These are phyloP conservation scores for Rhizopogon salebrosus DNA, from an alignment of 768 basidiomycete genomes.

Conservation along the genomic window DNA sequence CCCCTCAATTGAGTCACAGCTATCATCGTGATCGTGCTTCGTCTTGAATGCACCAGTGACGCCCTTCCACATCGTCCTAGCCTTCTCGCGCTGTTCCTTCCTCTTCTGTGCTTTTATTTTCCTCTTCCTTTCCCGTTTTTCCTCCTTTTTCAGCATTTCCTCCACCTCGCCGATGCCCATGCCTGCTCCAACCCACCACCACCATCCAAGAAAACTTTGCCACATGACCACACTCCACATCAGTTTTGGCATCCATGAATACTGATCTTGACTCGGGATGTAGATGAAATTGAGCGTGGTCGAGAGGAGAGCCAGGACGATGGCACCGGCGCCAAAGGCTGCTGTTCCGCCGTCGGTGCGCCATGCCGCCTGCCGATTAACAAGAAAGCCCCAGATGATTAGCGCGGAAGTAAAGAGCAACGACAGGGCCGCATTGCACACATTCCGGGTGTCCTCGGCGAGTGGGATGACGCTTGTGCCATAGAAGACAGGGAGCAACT, in stretches of 20 bases:
- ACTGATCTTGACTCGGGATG: conserved; percentile 77
- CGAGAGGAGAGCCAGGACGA: conserved; percentile 75
- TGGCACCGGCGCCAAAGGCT: conserved; percentile 82
- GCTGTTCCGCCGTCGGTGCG: conserved; percentile 95
- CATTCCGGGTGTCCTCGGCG: conserved; percentile 78
- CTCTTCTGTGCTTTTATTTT: conserved; percentile 42
- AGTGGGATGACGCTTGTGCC: conserved; percentile 37
- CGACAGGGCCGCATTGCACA: conserved; percentile 95
- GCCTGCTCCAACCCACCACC: conserved; percentile 99
- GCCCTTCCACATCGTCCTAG: conserved; percentile 53
- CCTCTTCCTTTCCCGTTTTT: conserved; percentile 49
- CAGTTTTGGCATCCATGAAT: conserved; percentile 86
- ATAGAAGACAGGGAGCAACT: conserved; percentile 63
- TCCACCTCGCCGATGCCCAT: conserved; percentile 74
- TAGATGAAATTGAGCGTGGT: conserved; percentile 87
- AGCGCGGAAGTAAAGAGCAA: conserved; percentile 89
- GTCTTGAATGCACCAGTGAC: conserved; percentile 47
- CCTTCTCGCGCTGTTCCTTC: conserved; percentile 45
- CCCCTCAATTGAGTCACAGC: neutral
- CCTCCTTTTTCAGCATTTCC: conserved; percentile 48
- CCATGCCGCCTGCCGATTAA: conserved; percentile 92
- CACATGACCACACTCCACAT: conserved; percentile 92
- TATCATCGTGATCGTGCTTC: neutral
- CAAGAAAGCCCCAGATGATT: conserved; percentile 86
- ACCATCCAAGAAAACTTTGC: conserved; percentile 97